Evolutionary conservation across 2,329 filamentous ascomycete species (phyloP).

Genomic region (Graphiopsis chlorocephala): DNA sequence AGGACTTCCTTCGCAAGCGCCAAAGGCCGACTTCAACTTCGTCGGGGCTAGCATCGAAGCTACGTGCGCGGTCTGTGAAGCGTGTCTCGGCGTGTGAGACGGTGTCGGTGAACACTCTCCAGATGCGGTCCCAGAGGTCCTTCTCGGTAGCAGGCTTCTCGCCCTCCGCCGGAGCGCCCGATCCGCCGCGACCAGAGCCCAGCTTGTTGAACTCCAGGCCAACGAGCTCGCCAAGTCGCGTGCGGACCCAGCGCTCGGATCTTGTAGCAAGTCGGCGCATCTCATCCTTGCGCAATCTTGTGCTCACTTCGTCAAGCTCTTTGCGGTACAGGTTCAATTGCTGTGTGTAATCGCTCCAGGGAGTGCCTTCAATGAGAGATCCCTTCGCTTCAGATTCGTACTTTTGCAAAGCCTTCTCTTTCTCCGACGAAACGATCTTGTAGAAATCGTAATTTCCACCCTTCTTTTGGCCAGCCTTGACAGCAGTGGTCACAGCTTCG

Average conservation of each 20-base stretch:
- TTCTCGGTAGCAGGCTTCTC: constrained; percentile 73
- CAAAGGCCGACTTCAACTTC: constrained; percentile 92
- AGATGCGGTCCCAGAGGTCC: constrained; percentile 93
- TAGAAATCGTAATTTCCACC: constrained; percentile 91
- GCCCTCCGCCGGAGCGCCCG: constrained; percentile 73
- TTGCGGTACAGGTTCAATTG: constrained; percentile 80
- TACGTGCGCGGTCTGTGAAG: constrained; percentile 84
- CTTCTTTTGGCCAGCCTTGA: constrained; percentile 91
- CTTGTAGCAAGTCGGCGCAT: constrained; percentile 89
- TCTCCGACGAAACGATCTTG: constrained; percentile 83
- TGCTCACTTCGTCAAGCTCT: constrained; percentile 85
- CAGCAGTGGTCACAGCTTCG: constrained; percentile 78
- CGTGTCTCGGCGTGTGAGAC: constrained; percentile 81
- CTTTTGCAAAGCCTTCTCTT: constrained; percentile 67
- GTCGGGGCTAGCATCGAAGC: constrained; percentile 86
- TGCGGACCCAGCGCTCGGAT: constrained; percentile 90
- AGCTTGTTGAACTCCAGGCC: constrained; percentile 95
- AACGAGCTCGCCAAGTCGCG: constrained; percentile 79
- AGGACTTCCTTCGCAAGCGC: constrained; percentile 89
- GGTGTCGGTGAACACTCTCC: constrained; percentile 77
- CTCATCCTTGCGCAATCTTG: constrained; percentile 84
- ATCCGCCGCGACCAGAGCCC: constrained; percentile 79
- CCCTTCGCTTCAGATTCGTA: constrained; percentile 75
- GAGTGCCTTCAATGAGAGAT: constrained; percentile 71
- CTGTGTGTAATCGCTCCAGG: constrained; percentile 84